phyloP scores from a whole-genome alignment of 805 yeast species.

The Saturnispora sekii region DNA sequence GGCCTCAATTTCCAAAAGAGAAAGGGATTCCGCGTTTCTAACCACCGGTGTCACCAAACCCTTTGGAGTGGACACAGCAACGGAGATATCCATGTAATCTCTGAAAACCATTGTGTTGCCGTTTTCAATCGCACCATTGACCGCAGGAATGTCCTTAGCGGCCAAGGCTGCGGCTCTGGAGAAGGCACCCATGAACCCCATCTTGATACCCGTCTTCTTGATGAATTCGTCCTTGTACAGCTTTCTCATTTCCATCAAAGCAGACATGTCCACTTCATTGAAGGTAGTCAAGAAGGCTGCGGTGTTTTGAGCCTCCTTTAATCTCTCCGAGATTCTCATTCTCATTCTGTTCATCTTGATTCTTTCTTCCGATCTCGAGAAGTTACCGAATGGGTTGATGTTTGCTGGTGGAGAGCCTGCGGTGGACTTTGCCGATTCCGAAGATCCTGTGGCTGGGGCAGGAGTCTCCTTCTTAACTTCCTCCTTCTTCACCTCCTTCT shows the following conservation, averaged over 20 bases:
- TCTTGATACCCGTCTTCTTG: constrained; percentile 86
- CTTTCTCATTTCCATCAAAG: constrained; percentile 87
- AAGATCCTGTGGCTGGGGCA: constrained; percentile 15
- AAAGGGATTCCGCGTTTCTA: constrained; percentile 89
- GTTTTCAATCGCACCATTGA: constrained; percentile 87
- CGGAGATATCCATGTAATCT: constrained; percentile 90
- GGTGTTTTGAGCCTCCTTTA: constrained; percentile 98
- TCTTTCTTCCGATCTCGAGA: constrained; percentile 79
- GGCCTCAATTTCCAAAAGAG: constrained; percentile 80
- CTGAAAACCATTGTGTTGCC: constrained; percentile 90
- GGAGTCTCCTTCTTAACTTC: constrained; percentile 17
- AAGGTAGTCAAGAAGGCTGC: constrained; percentile 97
- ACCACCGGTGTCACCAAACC: constrained; percentile 97
- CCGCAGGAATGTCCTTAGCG: constrained; percentile 89
- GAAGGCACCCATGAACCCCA: constrained; percentile 98
- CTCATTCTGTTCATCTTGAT: constrained; percentile 99
- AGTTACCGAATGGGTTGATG: constrained; percentile 33
- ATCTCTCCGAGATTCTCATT: constrained; percentile 95
- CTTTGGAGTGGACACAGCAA: constrained; percentile 98
- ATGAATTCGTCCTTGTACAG: constrained; percentile 93
- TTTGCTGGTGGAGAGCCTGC: constrained; percentile 24
- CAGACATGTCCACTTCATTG: constrained; percentile 96
- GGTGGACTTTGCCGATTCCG: constrained; percentile 10
- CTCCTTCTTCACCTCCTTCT: constrained; percentile 12
- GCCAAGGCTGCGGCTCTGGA: constrained; percentile 90